Conservation (phyloP, 2,329 filamentous ascomycete species). For the Penicillium sp. region DNA sequence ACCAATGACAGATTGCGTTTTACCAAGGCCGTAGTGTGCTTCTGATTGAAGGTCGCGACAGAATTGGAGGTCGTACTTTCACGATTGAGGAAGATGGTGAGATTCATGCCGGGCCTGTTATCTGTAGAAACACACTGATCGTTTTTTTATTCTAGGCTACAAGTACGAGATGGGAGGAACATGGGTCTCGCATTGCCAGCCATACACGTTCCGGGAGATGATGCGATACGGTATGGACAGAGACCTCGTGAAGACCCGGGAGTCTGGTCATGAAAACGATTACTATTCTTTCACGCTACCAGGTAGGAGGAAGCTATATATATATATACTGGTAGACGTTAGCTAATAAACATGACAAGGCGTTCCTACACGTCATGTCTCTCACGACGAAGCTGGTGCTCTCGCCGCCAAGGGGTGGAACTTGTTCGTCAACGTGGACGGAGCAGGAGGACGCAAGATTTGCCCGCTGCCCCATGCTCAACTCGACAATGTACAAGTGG, state of each 20-base stretch:
- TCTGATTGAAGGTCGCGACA: constrained; percentile 46
- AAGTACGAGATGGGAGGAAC: constrained; percentile 48
- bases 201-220: constrained; percentile 42
- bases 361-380: neutral
- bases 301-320: neutral
- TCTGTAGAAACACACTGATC: neutral
- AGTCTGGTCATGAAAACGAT: constrained; percentile 7
- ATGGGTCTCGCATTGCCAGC: constrained; percentile 44
- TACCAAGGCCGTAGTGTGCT: constrained; percentile 32
- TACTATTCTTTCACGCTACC: constrained; percentile 15
- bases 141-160: constrained; percentile 13
- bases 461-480: neutral
- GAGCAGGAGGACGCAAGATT: neutral
- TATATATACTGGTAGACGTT: neutral
- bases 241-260: constrained; percentile 26
- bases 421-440: constrained; percentile 1
- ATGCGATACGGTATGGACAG: constrained; percentile 40
- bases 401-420: neutral
- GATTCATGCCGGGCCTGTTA: neutral
- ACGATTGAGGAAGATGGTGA: constrained; percentile 35
- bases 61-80: constrained; percentile 48
- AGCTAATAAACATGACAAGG: constrained; percentile 3
- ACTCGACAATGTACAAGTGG: neutral
- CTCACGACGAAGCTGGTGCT: neutral
- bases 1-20: neutral